A percentile compares a stretch with the other conserved stretches of the same genome.
phyloP scores from a whole-genome alignment of 2,329 filamentous ascomycete genomes.

The Daldinia eschscholtzii region DNA sequence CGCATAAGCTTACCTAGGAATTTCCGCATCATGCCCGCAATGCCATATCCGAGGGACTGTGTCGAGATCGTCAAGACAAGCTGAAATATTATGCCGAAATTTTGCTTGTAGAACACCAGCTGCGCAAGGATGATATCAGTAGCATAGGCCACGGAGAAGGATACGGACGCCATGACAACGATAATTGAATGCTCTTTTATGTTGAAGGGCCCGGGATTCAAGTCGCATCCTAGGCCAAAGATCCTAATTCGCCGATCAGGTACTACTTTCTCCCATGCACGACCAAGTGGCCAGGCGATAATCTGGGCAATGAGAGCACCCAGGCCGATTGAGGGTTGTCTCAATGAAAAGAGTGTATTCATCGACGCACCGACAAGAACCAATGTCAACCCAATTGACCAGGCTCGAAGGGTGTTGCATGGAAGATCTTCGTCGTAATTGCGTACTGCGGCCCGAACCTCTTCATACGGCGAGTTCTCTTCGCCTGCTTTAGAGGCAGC shows the following conservation, averaged over 20 bases:
- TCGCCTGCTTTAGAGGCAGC: constrained; percentile 54
- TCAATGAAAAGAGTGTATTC: constrained; percentile 74
- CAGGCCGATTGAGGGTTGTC: constrained; percentile 71
- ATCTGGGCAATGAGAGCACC: constrained; percentile 73
- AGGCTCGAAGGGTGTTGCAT: constrained; percentile 74
- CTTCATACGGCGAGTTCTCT: constrained; percentile 73
- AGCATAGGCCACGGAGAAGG: constrained; percentile 77
- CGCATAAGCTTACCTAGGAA: constrained; percentile 64
- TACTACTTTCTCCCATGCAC: constrained; percentile 69
- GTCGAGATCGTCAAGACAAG: constrained; percentile 75
- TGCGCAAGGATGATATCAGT: constrained; percentile 81
- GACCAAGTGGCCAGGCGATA: constrained; percentile 73
- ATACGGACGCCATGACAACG: constrained; percentile 78
- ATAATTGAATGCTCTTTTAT: constrained; percentile 78
- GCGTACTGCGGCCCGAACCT: constrained; percentile 73
- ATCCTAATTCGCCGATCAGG: constrained; percentile 63
- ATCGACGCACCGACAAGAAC: constrained; percentile 69
- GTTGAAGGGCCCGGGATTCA: constrained; percentile 79
- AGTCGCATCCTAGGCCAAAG: constrained; percentile 66
- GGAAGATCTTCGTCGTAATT: constrained; percentile 75
- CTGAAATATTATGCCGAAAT: constrained; percentile 76
- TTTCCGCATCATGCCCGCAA: constrained; percentile 75
- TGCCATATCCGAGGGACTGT: constrained; percentile 77
- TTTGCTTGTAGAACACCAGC: constrained; percentile 77
- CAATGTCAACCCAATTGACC: constrained; percentile 71